Evolutionary conservation across 441 rosid genomes (phyloP).

Genomic region (Arabidopsis lyrata): DNA sequence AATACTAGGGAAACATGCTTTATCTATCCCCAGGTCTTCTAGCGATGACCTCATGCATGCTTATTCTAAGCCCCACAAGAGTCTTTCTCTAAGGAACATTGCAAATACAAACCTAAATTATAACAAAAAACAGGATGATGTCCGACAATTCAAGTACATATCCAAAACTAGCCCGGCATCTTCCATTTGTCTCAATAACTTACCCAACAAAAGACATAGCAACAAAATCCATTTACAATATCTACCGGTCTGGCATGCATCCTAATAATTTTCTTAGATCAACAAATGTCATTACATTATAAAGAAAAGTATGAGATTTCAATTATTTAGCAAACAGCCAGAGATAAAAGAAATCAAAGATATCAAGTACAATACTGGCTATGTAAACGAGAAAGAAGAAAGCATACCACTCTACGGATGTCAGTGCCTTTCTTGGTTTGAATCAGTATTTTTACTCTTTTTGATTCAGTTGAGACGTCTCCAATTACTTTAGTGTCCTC

Average conservation of each 20-base stretch:
- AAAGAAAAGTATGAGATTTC: not conserved
- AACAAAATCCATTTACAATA: not conserved
- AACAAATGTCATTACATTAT: not conserved
- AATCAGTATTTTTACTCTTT: slow-evolving; percentile 70
- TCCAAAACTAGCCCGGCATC: slow-evolving; percentile 1
- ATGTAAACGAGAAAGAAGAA: slow-evolving; percentile 30
- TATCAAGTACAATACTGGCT: slow-evolving; percentile 8
- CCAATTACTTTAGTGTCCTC: slow-evolving; percentile 76
- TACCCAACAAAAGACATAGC: slow-evolving; percentile 11
- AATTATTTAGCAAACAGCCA: slow-evolving; percentile 1
- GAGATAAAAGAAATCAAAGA: slow-evolving; percentile 14
- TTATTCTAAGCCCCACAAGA: not conserved
- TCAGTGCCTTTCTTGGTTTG: slow-evolving; percentile 73
- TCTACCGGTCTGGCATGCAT: not conserved
- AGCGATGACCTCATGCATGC: slow-evolving; percentile 4
- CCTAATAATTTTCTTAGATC: slow-evolving; percentile 20
- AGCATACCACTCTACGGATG: slow-evolving; percentile 94
- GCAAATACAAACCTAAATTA: not conserved
- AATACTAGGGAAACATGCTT: slow-evolving; percentile 1
- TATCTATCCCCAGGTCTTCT: not conserved
- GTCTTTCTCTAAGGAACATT: slow-evolving; percentile 3
- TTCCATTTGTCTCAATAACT: slow-evolving; percentile 1
- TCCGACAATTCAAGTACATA: slow-evolving; percentile 2
- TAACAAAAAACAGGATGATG: slow-evolving; percentile 3
- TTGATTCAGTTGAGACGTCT: slow-evolving; percentile 47